phyloP scores from a whole-genome alignment of 495 filamentous ascomycete genomes.

The Trichoderma erinaceum region DNA sequence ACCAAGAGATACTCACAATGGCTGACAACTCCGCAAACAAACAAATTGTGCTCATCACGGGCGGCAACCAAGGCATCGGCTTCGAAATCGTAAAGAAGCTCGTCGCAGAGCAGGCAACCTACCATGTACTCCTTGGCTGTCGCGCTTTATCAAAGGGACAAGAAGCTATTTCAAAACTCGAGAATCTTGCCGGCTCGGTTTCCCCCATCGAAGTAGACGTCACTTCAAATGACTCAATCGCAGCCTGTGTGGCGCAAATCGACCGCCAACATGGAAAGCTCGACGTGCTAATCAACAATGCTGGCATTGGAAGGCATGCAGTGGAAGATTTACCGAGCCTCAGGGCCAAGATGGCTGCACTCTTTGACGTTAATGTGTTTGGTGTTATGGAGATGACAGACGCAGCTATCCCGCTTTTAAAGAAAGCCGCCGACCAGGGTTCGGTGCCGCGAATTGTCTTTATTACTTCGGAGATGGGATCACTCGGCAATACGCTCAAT shows the following conservation, averaged over 20 bases:
- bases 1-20: not conserved
- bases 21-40: constrained; percentile 15
- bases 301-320: constrained; percentile 24
- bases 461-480: constrained; percentile 33
- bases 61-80: constrained; percentile 46
- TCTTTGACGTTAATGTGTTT: constrained; percentile 40
- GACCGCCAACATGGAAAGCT: constrained; percentile 34
- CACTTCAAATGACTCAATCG: constrained; percentile 46
- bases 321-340: not conserved
- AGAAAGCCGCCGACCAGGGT: constrained; percentile 25
- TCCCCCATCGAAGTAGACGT: constrained; percentile 38
- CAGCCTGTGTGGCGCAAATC: constrained; percentile 33
- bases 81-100: constrained; percentile 39
- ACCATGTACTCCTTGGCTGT: constrained; percentile 36
- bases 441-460: constrained; percentile 37
- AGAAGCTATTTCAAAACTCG: constrained; percentile 22
- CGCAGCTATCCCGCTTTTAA: constrained; percentile 39
- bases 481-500: constrained; percentile 19
- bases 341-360: constrained; percentile 11
- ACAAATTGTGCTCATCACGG: constrained; percentile 40
- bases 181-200: constrained; percentile 17
- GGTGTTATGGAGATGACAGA: constrained; percentile 35
- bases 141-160: constrained; percentile 20
- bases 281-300: constrained; percentile 51
- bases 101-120: constrained; percentile 25